Evolutionary conservation across 331 rosid species (phyloP).

Genomic region (Malus hybrid): DNA sequence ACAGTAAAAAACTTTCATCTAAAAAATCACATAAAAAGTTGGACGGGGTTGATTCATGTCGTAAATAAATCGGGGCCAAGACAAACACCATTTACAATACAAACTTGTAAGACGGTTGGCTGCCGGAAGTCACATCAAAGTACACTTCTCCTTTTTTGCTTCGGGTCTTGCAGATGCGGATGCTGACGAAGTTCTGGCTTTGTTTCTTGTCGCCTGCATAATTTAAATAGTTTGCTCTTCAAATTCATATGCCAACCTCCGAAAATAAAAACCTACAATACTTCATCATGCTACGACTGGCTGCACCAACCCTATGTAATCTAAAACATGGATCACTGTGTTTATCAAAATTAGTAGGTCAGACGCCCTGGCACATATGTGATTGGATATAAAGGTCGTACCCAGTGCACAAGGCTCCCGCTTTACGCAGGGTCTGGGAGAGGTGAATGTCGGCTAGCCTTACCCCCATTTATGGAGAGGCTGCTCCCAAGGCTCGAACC

Average conservation of each 20-base stretch:
- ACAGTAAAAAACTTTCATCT: slow-evolving; percentile 28
- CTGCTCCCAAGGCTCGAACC: too few relatives aligned
- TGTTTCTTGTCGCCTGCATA: slow-evolving; percentile 62
- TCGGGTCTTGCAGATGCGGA: slow-evolving; percentile 59
- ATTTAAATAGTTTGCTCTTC: background rate
- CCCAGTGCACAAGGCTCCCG: too few relatives aligned
- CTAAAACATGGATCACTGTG: background rate
- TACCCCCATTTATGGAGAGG: too few relatives aligned
- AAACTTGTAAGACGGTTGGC: slow-evolving; percentile 19
- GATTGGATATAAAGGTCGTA: too few relatives aligned
- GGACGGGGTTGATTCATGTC: slow-evolving; percentile 12
- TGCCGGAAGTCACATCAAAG: slow-evolving; percentile 60
- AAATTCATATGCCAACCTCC: background rate
- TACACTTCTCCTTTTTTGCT: slow-evolving; percentile 85
- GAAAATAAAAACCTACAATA: background rate
- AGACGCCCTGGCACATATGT: background rate
- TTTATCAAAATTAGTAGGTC: background rate
- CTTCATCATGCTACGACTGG: background rate
- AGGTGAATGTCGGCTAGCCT: too few relatives aligned
- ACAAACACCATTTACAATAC: slow-evolving; percentile 31
- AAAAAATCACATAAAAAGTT: slow-evolving; percentile 31
- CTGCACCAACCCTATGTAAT: background rate
- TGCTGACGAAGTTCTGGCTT: slow-evolving; percentile 33
- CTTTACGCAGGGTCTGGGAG: too few relatives aligned
- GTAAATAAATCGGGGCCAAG: slow-evolving; percentile 4